These are phyloP conservation scores for Chalaropsis ovoidea DNA, from an alignment of 2,329 filamentous ascomycete genomes.

Conservation along the genomic window DNA sequence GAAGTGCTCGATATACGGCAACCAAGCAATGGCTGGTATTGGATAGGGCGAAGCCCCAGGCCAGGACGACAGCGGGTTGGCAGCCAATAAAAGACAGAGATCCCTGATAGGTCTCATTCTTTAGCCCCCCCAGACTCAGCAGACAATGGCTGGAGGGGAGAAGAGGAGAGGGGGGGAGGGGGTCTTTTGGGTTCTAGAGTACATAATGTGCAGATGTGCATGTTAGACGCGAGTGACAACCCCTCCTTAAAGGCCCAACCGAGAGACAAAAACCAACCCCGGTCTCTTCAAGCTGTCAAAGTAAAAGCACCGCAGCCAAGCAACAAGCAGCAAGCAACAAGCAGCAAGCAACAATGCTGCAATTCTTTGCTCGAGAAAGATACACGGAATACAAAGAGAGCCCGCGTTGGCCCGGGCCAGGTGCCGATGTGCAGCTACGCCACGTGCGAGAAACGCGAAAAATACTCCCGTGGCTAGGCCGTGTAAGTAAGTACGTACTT, in stretches of 20 bases:
- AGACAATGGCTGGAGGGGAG: neutral
- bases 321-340: too few species aligned
- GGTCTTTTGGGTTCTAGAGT: too few species aligned
- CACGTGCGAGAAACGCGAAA: neutral
- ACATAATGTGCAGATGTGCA: too few species aligned
- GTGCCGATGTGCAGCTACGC: slow-evolving; percentile 1
- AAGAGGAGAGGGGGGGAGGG: neutral
- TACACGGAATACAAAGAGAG: neutral
- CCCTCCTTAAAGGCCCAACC: neutral
- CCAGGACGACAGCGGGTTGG: neutral
- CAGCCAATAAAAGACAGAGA: neutral
- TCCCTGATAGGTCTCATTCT: neutral
- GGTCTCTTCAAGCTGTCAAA: neutral
- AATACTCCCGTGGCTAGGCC: neutral
- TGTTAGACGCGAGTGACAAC: neutral
- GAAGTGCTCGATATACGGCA: too few species aligned
- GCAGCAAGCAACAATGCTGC: neutral
- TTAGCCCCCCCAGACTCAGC: neutral
- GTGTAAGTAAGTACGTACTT: neutral
- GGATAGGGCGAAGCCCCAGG: neutral
- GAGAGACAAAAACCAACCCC: neutral
- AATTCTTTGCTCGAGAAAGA: neutral
- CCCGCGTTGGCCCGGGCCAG: neutral
- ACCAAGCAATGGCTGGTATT: slow-evolving; percentile 10
- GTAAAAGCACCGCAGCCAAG: neutral